Base-by-base conservation (phyloP, 345 rosid genomes). In the Combretum micranthum region DNA sequence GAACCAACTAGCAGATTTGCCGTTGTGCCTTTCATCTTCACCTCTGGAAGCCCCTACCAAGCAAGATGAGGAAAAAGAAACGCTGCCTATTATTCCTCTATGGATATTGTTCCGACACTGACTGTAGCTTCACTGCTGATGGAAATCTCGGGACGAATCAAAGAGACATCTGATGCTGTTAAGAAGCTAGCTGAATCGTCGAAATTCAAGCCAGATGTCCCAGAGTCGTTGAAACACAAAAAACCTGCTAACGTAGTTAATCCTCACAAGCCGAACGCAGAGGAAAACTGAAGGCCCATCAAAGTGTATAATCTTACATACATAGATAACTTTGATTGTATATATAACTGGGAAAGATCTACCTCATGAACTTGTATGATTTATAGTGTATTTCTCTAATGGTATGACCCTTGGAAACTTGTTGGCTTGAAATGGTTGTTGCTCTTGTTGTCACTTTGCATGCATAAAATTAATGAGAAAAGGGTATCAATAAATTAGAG, bases 111-210 rank as follows among this genome's bases (percentile, higher is more conserved):
- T 54, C 75, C 78, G 3, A 26, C 52, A 46, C 61, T 63, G 39
- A 77, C 69, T 13, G 63, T 72, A 59, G 46, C 69, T 32, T 77
- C 80, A 22, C 18, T 80, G 26, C 49, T 77, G 62, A 65, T 65
- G 13, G 82, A 80, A 72, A 67, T 56, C 14, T 57, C 72, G 12
- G 53, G 56, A 13, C 61, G 80, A 64, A 56, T 62, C 18, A 67
- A 77, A 65, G 48, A 42, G 21, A 44, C 63, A 37, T 68, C 52
- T 45, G 64, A 72, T 23, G 72, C 61, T 15, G 77, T 74, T 21
- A 60, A 68, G 44, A 71, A 77, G 54, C 65, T 80, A 13, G 72
- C 61, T 23, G 42, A 69, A 2, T 25, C 59, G 20, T 77, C 76
- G 7, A 67, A 52, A 22, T 77, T 77, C 42, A 42, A 65, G 62